Evolutionary conservation across 2,329 filamentous ascomycete genomes (phyloP).

Genomic region (Microdochium nivale): DNA sequence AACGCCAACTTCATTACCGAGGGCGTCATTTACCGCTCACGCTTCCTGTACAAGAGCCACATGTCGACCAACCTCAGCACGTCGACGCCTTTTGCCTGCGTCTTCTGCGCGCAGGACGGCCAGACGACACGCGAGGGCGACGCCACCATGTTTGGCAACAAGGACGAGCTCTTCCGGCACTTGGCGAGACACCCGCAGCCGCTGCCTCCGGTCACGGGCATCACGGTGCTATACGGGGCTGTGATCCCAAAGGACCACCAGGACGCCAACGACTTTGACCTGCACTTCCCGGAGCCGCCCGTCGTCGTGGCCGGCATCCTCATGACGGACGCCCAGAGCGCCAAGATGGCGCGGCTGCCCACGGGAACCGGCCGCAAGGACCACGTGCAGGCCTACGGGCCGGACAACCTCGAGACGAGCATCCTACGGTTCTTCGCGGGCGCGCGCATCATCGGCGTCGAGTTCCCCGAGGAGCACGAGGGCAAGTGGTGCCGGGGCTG

Average conservation of each 20-base stretch:
- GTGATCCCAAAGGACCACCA: slow-evolving; percentile 8
- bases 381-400: slow-evolving; percentile 26
- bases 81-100: slow-evolving; percentile 26
- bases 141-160: slow-evolving; percentile 29
- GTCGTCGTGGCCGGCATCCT: slow-evolving; percentile 17
- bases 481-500: slow-evolving; percentile 25
- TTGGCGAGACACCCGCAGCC: slow-evolving; percentile 30
- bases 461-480: slow-evolving; percentile 23
- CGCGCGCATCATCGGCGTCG: slow-evolving; percentile 20
- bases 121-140: slow-evolving; percentile 27
- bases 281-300: slow-evolving; percentile 24
- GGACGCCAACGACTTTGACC: slow-evolving; percentile 22
- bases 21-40: slow-evolving; percentile 27
- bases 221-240: slow-evolving; percentile 29
- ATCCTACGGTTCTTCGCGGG: slow-evolving; percentile 29
- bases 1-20: slow-evolving; percentile 22
- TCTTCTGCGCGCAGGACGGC: slow-evolving; percentile 27
- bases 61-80: slow-evolving; percentile 19
- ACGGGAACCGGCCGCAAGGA: slow-evolving; percentile 23
- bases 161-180: slow-evolving; percentile 28
- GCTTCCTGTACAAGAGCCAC: slow-evolving; percentile 34
- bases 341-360: slow-evolving; percentile 14
- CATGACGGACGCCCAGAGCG: slow-evolving; percentile 16
- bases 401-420: slow-evolving; percentile 20
- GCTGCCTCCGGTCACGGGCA: slow-evolving; percentile 24